Evolutionary conservation across 495 filamentous ascomycete genomes (phyloP).

Genomic region (Talaromyces adpressus): DNA sequence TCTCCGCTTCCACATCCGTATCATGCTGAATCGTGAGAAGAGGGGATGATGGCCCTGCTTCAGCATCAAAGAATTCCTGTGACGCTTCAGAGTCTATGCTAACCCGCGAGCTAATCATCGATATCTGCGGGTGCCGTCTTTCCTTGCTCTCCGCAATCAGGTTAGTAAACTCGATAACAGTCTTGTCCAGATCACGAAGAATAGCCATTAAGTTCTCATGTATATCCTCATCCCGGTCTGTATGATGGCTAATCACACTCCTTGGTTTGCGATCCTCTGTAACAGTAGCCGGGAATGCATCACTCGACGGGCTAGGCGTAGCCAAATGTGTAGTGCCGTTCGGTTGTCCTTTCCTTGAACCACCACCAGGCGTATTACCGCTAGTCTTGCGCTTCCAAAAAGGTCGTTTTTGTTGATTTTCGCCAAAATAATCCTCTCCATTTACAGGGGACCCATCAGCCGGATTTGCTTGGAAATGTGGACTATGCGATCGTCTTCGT

Average conservation of each 20-base stretch:
- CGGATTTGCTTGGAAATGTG: constrained; percentile 17
- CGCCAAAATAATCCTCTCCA: constrained; percentile 33
- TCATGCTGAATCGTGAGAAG: constrained; percentile 66
- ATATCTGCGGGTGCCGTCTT: constrained; percentile 51
- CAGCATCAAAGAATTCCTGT: constrained; percentile 94
- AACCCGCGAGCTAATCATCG: constrained; percentile 49
- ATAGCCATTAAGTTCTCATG: constrained; percentile 75
- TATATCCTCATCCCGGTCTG: constrained; percentile 53
- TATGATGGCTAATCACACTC: constrained; percentile 24
- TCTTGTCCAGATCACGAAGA: constrained; percentile 72
- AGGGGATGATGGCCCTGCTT: constrained; percentile 57
- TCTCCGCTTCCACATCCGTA: constrained; percentile 43
- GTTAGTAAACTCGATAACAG: constrained; percentile 71
- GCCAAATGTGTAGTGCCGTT: constrained; percentile 7
- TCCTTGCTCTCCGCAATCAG: constrained; percentile 73
- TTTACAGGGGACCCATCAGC: constrained; percentile 11
- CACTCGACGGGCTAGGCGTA: constrained; percentile 36
- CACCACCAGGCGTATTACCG: constrained; percentile 41
- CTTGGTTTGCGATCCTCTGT: constrained; percentile 34
- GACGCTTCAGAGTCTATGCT: constrained; percentile 77
- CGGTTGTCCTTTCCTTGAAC: constrained; percentile 20
- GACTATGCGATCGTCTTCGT: constrained; percentile 33
- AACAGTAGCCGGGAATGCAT: constrained; percentile 28
- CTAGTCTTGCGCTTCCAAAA: constrained; percentile 93
- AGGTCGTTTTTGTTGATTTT: constrained; percentile 33